Conservation (phyloP, 495 filamentous ascomycete species). For the Chaetomium cochliodes region DNA sequence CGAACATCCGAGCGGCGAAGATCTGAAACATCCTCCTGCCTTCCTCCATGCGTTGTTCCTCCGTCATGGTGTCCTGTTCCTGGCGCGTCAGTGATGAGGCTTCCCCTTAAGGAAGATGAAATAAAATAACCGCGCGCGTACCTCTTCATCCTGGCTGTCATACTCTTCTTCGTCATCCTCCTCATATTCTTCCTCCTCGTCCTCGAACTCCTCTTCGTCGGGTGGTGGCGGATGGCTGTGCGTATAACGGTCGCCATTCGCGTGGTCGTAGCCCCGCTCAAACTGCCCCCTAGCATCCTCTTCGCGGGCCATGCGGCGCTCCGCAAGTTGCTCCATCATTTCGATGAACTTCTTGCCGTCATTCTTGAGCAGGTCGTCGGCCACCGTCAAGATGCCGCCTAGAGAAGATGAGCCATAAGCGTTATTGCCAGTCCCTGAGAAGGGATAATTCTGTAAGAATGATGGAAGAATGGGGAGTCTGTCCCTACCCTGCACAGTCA, state of each 20-base stretch:
- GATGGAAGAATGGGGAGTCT: constrained; percentile 40
- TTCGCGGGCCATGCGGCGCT: constrained; percentile 94
- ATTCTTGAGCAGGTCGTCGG: constrained; percentile 97
- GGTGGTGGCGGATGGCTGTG: constrained; percentile 57
- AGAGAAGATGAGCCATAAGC: constrained; percentile 48
- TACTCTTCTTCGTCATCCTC: constrained; percentile 89
- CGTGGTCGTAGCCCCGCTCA: constrained; percentile 59
- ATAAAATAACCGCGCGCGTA: constrained; percentile 20
- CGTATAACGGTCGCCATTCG: constrained; percentile 43
- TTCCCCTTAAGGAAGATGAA: neutral
- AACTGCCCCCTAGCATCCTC: constrained; percentile 79
- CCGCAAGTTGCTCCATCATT: constrained; percentile 99
- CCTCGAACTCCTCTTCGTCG: constrained; percentile 72
- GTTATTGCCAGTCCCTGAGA: constrained; percentile 36
- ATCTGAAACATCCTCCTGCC: constrained; percentile 99
- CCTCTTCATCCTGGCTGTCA: constrained; percentile 82
- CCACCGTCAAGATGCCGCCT: constrained; percentile 98
- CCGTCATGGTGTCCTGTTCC: constrained; percentile 85
- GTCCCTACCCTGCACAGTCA: constrained; percentile 88
- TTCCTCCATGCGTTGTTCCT: constrained; percentile 98
- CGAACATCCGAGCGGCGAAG: constrained; percentile 98
- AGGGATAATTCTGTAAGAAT: constrained; percentile 41
- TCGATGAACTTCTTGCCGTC: constrained; percentile 99
- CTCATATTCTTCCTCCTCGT: constrained; percentile 64
- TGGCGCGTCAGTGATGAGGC: constrained; percentile 35